phyloP scores from a whole-genome alignment of 495 filamentous ascomycete genomes.

The Trichodelitschia bisporula region DNA sequence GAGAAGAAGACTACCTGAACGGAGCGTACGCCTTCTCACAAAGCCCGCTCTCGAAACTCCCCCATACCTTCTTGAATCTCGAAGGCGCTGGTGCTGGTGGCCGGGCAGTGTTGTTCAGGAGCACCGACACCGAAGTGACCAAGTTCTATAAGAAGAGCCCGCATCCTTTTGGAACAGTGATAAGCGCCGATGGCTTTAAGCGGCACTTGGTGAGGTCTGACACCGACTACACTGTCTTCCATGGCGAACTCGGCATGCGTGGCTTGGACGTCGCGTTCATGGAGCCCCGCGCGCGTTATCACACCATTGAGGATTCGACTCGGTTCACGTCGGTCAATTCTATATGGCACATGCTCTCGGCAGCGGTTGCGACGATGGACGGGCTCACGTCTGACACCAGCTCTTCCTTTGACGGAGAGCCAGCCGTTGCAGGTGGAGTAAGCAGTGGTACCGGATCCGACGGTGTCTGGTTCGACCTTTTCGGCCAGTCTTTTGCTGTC shows the following conservation, averaged over 20 bases:
- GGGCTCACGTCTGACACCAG: conserved; percentile 45
- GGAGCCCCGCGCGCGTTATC: conserved; percentile 65
- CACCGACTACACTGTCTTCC: conserved; percentile 78
- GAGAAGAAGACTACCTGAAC: conserved; percentile 83
- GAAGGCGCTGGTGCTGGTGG: conserved; percentile 91
- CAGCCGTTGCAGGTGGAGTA: conserved; percentile 33
- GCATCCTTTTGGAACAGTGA: conserved; percentile 62
- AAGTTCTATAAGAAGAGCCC: conserved; percentile 41
- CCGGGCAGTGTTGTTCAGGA: conserved; percentile 63
- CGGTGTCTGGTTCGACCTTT: conserved; percentile 88
- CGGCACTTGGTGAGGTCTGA: conserved; percentile 51
- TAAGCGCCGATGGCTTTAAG: conserved; percentile 64
- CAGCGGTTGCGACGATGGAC: conserved; percentile 45
- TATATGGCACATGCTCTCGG: conserved; percentile 85
- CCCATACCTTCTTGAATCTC: conserved; percentile 75
- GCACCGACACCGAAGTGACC: conserved; percentile 71
- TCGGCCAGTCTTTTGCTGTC: conserved; percentile 57
- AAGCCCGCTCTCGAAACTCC: conserved; percentile 50
- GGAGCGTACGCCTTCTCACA: conserved; percentile 70
- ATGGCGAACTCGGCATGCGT: conserved; percentile 54
- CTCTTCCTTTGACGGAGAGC: conserved; percentile 36
- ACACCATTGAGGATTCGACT: conserved; percentile 74
- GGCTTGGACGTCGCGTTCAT: conserved; percentile 86
- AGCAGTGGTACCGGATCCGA: conserved; percentile 39
- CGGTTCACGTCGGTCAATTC: conserved; percentile 37